Conservation (phyloP, 2,329 filamentous ascomycete species). For the Thermothelomyces thermophilus region DNA sequence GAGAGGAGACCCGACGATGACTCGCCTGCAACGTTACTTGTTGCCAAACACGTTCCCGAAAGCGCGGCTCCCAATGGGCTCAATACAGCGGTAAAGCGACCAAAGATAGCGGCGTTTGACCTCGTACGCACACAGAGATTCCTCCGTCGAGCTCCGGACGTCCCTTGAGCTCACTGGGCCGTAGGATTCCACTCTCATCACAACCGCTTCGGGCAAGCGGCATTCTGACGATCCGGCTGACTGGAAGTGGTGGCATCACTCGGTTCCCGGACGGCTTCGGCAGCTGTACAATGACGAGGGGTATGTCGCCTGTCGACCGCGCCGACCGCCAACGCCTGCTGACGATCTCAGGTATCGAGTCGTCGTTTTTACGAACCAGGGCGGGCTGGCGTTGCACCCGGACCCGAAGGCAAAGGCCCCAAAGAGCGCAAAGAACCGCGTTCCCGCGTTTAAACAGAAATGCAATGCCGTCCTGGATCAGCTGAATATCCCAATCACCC, state of each 20-base stretch:
- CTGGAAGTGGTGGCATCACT: conserved; percentile 89
- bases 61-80: conserved; percentile 10
- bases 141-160: not conserved
- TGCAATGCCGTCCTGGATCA: conserved; percentile 60
- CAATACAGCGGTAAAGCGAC: conserved; percentile 33
- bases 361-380: conserved; percentile 84
- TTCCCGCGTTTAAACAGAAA: conserved; percentile 78
- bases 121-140: conserved; percentile 37
- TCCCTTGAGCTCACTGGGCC: not conserved
- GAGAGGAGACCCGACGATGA: conserved; percentile 50
- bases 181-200: conserved; percentile 82
- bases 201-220: conserved; percentile 70
- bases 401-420: conserved; percentile 60
- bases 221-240: conserved; percentile 66
- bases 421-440: conserved; percentile 61
- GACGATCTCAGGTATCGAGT: conserved; percentile 55
- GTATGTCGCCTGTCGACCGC: conserved; percentile 33
- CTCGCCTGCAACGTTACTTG: conserved; percentile 55
- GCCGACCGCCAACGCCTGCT: not conserved
- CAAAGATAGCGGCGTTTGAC: conserved; percentile 67
- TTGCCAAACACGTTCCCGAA: conserved; percentile 61
- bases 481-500: conserved; percentile 66
- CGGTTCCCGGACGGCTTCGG: conserved; percentile 61
- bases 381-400: conserved; percentile 66
- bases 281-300: conserved; percentile 62